These are phyloP conservation scores for Rhododendron molle DNA, from an alignment of 148 eudicot species.

Conservation along the genomic window DNA sequence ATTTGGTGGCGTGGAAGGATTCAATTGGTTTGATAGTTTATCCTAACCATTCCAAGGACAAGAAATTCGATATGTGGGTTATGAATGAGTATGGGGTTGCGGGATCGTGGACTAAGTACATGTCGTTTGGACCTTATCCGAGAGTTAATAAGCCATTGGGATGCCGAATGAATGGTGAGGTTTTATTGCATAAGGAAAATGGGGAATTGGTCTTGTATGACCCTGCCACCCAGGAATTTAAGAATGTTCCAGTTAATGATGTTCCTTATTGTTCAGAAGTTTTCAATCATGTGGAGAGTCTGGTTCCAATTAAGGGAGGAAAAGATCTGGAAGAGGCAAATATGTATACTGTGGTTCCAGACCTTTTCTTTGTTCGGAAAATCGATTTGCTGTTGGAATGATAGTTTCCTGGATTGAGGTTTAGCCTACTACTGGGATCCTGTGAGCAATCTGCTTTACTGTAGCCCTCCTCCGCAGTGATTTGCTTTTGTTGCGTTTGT, in stretches of 20 bases:
- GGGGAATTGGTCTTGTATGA: slow-evolving; percentile 18
- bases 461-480: neutral
- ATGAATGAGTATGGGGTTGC: slow-evolving; percentile 14
- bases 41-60: neutral
- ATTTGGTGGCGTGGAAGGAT: slow-evolving; percentile 16
- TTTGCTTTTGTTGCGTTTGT: neutral
- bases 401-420: neutral
- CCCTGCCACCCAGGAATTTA: slow-evolving; percentile 13
- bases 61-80: slow-evolving; percentile 18
- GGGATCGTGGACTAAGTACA: slow-evolving; percentile 16
- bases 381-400: slow-evolving; percentile 5
- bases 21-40: slow-evolving; percentile 15
- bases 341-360: slow-evolving; percentile 6
- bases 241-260: slow-evolving; percentile 16
- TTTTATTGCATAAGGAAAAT: slow-evolving; percentile 15
- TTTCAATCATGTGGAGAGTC: slow-evolving; percentile 20
- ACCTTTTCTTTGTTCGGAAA: slow-evolving; percentile 14
- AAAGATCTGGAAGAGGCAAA: neutral
- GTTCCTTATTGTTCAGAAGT: slow-evolving; percentile 20
- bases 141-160: slow-evolving; percentile 18
- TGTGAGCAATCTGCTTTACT: neutral
- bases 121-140: neutral
- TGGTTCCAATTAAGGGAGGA: slow-evolving; percentile 17
- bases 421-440: neutral
- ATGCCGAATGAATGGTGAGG: slow-evolving; percentile 21